Conservation (phyloP, 257 asterid genomes). For the Solanum etuberosum region DNA sequence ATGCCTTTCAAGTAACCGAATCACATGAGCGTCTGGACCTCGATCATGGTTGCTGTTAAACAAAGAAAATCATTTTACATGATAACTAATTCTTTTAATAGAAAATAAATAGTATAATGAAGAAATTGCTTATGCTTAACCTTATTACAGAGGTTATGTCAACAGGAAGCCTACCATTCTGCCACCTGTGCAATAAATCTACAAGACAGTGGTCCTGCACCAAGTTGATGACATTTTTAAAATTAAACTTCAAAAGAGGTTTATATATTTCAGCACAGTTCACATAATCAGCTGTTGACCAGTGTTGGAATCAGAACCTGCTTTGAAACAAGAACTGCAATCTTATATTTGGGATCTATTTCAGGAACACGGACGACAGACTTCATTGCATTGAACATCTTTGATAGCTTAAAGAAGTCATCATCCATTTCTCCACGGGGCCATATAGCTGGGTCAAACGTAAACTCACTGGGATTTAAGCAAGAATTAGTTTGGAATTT, state of each 20-base stretch:
- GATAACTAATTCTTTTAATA: background rate
- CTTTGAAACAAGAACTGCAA: constrained; percentile 78
- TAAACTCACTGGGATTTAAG: constrained; percentile 60
- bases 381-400: constrained; percentile 59
- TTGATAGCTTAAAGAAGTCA: constrained; percentile 59
- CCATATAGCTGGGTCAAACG: constrained; percentile 83
- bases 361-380: constrained; percentile 74
- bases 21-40: constrained; percentile 70
- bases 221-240: background rate
- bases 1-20: constrained; percentile 72
- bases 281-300: background rate
- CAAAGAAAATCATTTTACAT: background rate
- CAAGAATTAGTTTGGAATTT: background rate
- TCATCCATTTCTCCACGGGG: constrained; percentile 63
- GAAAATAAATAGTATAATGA: background rate
- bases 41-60: constrained; percentile 74
- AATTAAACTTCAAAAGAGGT: background rate
- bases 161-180: constrained; percentile 79
- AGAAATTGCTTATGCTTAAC: constrained; percentile 17
- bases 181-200: constrained; percentile 88
- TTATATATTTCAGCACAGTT: background rate
- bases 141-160: constrained; percentile 69
- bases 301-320: constrained; percentile 34
- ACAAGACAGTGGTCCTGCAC: constrained; percentile 87
- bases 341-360: constrained; percentile 70